These are phyloP conservation scores for Trametopsis cervina DNA, from an alignment of 768 basidiomycete genomes.

Conservation along the genomic window DNA sequence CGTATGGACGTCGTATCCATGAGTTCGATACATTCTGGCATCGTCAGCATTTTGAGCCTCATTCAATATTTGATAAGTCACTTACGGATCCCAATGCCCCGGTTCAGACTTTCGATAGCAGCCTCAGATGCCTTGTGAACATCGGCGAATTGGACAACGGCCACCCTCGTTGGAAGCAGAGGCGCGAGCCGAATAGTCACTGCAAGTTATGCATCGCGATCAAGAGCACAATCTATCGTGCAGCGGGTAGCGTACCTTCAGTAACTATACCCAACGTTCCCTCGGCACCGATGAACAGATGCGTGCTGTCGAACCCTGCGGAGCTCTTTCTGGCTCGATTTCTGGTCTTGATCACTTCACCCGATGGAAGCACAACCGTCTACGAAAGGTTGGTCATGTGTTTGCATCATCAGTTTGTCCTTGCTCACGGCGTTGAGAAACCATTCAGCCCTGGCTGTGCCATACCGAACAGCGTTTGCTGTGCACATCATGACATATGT, in stretches of 20 bases:
- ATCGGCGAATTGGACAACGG: slow-evolving; percentile 74
- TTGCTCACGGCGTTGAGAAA: slow-evolving; percentile 70
- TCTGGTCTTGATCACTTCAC: slow-evolving; percentile 88
- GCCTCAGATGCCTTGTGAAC: slow-evolving; percentile 71
- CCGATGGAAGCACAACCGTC: slow-evolving; percentile 86
- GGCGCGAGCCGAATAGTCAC: slow-evolving; percentile 81
- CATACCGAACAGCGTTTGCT: slow-evolving; percentile 82
- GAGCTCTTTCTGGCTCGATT: slow-evolving; percentile 74
- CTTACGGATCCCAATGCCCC: slow-evolving; percentile 69
- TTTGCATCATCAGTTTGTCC: neutral
- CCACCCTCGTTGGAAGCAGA: slow-evolving; percentile 74
- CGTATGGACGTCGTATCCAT: slow-evolving; percentile 67
- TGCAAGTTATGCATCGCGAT: slow-evolving; percentile 19
- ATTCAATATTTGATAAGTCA: neutral
- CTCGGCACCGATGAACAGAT: slow-evolving; percentile 81
- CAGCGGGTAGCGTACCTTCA: slow-evolving; percentile 54
- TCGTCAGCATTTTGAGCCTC: neutral
- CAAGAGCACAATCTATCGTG: neutral
- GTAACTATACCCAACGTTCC: slow-evolving; percentile 85
- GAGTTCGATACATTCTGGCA: slow-evolving; percentile 76
- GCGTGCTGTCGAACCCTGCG: slow-evolving; percentile 81
- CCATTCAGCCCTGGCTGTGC: slow-evolving; percentile 88
- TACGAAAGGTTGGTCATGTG: slow-evolving; percentile 22
- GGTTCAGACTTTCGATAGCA: slow-evolving; percentile 62
- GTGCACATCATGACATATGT: too few relatives aligned